Evolutionary conservation across 2,329 filamentous ascomycete species (phyloP).

Genomic region (Didymella pomorum): DNA sequence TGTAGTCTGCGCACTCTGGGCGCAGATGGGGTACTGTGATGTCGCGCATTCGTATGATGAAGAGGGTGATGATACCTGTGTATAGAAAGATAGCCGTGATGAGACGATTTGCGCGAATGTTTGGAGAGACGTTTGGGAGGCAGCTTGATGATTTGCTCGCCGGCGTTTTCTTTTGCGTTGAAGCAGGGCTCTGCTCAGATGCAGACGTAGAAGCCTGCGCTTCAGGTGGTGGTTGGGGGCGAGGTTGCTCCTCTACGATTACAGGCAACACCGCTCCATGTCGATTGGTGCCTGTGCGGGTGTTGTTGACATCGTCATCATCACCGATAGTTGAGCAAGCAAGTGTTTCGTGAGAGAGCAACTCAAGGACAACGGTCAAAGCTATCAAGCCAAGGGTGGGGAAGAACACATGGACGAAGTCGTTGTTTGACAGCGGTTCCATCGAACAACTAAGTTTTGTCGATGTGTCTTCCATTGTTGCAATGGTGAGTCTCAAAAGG

Average conservation of each 20-base stretch:
- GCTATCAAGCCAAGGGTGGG: background rate
- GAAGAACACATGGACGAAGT: background rate
- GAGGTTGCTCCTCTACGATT: constrained; percentile 9
- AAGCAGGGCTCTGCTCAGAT: background rate
- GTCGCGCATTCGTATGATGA: constrained; percentile 24
- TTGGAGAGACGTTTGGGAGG: constrained; percentile 2
- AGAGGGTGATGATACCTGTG: constrained; percentile 12
- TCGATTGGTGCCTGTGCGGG: background rate
- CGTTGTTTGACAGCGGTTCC: background rate
- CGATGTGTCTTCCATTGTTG: background rate
- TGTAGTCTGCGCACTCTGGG: background rate
- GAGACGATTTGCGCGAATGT: constrained; percentile 24
- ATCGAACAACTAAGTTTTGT: background rate
- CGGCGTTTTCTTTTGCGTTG: background rate
- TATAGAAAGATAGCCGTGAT: constrained; percentile 23
- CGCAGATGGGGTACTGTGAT: constrained; percentile 1
- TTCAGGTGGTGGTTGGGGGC: constrained; percentile 2
- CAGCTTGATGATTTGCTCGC: background rate
- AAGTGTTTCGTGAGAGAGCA: background rate
- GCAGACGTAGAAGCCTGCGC: background rate
- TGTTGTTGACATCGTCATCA: background rate
- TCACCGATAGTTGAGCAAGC: constrained; percentile 2
- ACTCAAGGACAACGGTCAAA: background rate
- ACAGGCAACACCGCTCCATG: background rate
- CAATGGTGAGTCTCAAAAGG: background rate